Evolutionary conservation across 345 rosid genomes (phyloP).

Genomic region (Arabidopsis arenosa): DNA sequence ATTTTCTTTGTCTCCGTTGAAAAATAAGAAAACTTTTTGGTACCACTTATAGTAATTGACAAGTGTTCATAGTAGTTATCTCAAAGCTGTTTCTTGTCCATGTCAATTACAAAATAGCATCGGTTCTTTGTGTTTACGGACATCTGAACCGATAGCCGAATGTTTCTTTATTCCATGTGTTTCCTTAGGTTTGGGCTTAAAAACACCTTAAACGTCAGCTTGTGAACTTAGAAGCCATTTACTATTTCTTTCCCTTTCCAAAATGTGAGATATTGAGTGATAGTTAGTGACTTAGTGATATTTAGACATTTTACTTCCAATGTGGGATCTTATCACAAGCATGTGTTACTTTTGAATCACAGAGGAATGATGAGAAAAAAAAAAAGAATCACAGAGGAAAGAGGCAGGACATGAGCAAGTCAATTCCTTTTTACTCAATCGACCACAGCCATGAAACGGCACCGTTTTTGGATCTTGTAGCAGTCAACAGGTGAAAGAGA

Average conservation of each 20-base stretch:
- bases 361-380: too few relatives aligned
- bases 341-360: conserved; percentile 14
- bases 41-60: too few relatives aligned
- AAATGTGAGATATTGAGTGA: background rate
- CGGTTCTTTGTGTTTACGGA: background rate
- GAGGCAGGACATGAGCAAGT: conserved; percentile 16
- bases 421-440: conserved; percentile 8
- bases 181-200: too few relatives aligned
- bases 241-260: background rate
- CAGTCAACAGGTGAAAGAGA: conserved; percentile 21
- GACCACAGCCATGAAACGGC: background rate
- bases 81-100: background rate
- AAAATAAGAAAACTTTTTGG: too few relatives aligned
- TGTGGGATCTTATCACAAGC: background rate
- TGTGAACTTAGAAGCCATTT: background rate
- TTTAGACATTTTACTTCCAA: background rate
- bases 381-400: background rate
- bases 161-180: background rate
- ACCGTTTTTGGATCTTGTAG: conserved; percentile 12
- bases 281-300: background rate
- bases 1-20: too few relatives aligned
- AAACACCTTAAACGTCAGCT: background rate
- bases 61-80: too few relatives aligned
- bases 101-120: background rate
- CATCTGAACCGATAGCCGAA: background rate